phyloP scores from a whole-genome alignment of 75 land plant species.

The Cunninghamia lanceolata region DNA sequence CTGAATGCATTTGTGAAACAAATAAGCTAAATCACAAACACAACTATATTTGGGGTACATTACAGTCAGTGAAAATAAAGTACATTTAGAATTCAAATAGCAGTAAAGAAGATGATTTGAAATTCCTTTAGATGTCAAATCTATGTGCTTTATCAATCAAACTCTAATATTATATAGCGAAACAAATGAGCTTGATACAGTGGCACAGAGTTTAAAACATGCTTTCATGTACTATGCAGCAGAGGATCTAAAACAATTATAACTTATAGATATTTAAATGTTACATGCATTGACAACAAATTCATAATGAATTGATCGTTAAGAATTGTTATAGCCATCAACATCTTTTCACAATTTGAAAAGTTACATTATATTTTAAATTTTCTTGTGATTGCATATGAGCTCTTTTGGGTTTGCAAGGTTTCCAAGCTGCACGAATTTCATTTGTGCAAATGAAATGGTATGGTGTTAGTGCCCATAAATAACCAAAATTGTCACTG shows the following conservation, averaged over 20 bases:
- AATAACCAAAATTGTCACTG: neutral
- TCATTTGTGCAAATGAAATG: neutral
- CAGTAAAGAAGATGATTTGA: neutral
- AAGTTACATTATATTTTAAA: neutral
- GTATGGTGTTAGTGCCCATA: neutral
- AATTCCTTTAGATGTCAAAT: neutral
- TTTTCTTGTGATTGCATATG: neutral
- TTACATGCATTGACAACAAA: neutral
- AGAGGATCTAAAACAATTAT: too few species aligned
- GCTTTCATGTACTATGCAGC: neutral
- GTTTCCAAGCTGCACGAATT: neutral
- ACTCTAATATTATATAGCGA: neutral
- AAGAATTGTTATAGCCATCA: neutral
- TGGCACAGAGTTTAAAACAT: too few species aligned
- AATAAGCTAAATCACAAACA: too few species aligned
- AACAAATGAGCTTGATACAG: neutral
- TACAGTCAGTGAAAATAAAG: too few species aligned
- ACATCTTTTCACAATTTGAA: too few species aligned
- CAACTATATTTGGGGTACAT: too few species aligned
- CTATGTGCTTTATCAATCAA: neutral
- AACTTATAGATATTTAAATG: too few species aligned
- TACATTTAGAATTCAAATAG: neutral
- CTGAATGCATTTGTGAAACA: too few species aligned
- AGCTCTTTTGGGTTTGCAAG: neutral
- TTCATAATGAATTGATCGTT: too few species aligned